Conservation (phyloP, 305 asterid genomes). For the Salvia sclarea region DNA sequence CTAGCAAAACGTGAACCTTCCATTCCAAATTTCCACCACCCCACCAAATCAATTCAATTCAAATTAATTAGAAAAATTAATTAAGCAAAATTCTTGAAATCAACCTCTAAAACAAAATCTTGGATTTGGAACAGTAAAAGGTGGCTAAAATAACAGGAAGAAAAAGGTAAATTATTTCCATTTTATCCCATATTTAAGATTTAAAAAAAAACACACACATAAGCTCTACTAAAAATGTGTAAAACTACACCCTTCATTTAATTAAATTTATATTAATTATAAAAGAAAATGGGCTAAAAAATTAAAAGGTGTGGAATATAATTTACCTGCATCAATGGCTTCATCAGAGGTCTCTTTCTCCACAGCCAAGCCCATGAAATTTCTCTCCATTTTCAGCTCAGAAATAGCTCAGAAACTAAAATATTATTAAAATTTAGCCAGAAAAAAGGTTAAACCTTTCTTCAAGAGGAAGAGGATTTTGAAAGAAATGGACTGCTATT, state of each 20-base stretch:
- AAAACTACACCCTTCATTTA: not conserved
- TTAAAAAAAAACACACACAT: slow-evolving; percentile 10
- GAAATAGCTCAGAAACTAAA: not conserved
- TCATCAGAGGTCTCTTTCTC: slow-evolving; percentile 52
- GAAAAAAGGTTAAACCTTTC: not conserved
- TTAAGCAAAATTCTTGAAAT: slow-evolving; percentile 16
- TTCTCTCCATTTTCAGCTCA: slow-evolving; percentile 51
- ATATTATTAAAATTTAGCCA: not conserved
- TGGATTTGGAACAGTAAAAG: not conserved
- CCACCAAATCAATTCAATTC: slow-evolving; percentile 22
- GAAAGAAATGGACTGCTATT: not conserved
- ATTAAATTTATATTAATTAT: slow-evolving; percentile 8
- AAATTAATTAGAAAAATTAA: not conserved
- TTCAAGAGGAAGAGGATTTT: not conserved
- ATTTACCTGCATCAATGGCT: slow-evolving; percentile 50
- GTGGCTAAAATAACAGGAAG: not conserved
- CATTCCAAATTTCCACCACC: slow-evolving; percentile 25
- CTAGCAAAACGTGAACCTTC: slow-evolving; percentile 43
- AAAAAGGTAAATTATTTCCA: slow-evolving; percentile 11
- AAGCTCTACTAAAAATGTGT: not conserved
- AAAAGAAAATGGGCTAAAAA: not conserved
- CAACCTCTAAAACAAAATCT: not conserved
- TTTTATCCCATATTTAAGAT: slow-evolving; percentile 5
- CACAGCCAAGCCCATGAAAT: slow-evolving; percentile 63
- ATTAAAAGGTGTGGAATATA: not conserved